Evolutionary conservation across 2,329 filamentous ascomycete species (phyloP).

Genomic region (Epichloe festucae): DNA sequence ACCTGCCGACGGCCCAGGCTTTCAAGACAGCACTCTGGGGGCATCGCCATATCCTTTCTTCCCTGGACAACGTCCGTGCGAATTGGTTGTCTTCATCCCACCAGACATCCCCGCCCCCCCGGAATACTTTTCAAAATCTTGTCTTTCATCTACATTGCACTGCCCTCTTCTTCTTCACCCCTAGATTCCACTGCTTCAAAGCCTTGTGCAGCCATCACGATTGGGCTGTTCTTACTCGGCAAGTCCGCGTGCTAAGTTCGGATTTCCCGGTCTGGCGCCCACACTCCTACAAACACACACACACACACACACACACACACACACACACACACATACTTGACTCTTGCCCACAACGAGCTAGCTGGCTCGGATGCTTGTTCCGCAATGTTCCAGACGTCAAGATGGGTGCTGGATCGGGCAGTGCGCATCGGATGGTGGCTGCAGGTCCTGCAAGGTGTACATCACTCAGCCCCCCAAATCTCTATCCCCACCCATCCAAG

Average conservation of each 20-base stretch:
- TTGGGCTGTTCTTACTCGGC: neutral
- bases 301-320: neutral
- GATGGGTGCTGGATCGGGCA: conserved; percentile 1
- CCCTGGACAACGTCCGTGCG: too few relatives aligned
- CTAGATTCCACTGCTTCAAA: neutral
- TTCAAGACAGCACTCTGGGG: too few relatives aligned
- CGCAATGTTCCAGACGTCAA: neutral
- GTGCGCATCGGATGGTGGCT: neutral
- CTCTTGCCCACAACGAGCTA: neutral
- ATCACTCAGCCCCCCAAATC: neutral
- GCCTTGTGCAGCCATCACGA: neutral
- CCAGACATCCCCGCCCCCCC: neutral
- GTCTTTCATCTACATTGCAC: neutral
- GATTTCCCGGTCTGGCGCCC: neutral
- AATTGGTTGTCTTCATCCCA: neutral
- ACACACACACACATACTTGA: neutral
- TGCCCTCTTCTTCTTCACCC: neutral
- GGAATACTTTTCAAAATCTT: neutral
- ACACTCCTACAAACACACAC: neutral
- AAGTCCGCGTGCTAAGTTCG: neutral
- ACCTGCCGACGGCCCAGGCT: neutral
- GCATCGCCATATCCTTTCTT: too few relatives aligned
- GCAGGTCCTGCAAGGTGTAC: conserved; percentile 1
- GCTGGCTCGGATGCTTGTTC: neutral
- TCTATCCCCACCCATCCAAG: neutral